These are phyloP conservation scores for Sporothrix protearum DNA, from an alignment of 2,329 filamentous ascomycete genomes.

Conservation along the genomic window DNA sequence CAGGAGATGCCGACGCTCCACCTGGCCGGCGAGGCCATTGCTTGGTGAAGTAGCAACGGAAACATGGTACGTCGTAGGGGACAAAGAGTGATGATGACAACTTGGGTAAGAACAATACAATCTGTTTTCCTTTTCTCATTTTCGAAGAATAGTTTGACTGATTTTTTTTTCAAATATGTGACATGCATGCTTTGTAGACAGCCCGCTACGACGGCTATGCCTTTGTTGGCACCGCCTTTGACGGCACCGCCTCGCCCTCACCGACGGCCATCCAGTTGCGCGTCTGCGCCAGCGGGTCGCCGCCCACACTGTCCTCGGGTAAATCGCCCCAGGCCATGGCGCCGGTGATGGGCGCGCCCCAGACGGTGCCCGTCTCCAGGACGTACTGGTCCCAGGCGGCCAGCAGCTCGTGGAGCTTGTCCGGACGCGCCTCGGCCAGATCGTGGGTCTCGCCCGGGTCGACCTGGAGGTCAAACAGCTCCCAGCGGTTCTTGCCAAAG, in stretches of 20 bases:
- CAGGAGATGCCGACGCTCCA: background rate
- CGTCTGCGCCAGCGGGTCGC: slow-evolving; percentile 13
- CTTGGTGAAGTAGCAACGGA: too few species aligned
- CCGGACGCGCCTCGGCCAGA: slow-evolving; percentile 36
- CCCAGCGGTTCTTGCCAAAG: slow-evolving; percentile 48
- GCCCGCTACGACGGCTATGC: background rate
- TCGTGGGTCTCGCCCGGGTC: slow-evolving; percentile 47
- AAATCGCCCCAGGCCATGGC: slow-evolving; percentile 15
- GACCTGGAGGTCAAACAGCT: slow-evolving; percentile 45
- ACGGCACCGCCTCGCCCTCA: background rate
- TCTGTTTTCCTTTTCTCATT: background rate
- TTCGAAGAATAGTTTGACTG: background rate
- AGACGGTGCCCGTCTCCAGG: slow-evolving; percentile 48
- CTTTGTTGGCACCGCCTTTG: background rate
- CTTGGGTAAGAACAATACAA: background rate
- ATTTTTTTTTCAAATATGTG: background rate
- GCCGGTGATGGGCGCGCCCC: slow-evolving; percentile 10
- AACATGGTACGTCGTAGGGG: too few species aligned
- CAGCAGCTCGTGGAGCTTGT: slow-evolving; percentile 35
- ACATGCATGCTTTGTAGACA: background rate
- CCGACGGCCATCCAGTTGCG: slow-evolving; percentile 10
- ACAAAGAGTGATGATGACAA: background rate
- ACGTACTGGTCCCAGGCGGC: slow-evolving; percentile 39
- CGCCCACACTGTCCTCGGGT: slow-evolving; percentile 8
- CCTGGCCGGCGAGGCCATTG: background rate